A percentile compares a stretch with the other conserved stretches of the same genome.
Conservation (phyloP, 176 grass and related monocot species). For the Bolboschoenus planiculmis region DNA sequence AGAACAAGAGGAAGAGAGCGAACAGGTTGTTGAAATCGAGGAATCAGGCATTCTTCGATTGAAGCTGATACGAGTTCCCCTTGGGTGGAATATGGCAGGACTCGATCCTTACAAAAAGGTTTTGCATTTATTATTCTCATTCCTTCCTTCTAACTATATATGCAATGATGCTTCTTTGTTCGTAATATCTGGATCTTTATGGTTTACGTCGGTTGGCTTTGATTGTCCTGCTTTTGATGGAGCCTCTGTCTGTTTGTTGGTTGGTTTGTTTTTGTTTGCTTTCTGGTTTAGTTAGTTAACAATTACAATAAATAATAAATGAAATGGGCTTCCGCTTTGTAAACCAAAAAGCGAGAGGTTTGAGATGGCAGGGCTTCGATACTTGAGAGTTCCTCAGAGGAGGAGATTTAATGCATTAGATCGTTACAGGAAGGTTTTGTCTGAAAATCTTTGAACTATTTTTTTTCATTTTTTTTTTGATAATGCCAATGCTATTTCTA, state of each 20-base stretch:
- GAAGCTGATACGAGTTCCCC: slow-evolving; percentile 16
- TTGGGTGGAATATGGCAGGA: slow-evolving; percentile 20
- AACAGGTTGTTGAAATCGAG: slow-evolving; percentile 6
- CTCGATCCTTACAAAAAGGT: slow-evolving; percentile 34
- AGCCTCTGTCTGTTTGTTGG: slow-evolving; percentile 7
- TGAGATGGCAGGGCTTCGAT: neutral
- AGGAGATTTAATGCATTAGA: neutral
- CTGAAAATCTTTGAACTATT: neutral
- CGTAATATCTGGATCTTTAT: neutral
- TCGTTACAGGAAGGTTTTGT: slow-evolving; percentile 11
- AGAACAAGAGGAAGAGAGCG: neutral
- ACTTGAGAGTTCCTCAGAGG: slow-evolving; percentile 2
- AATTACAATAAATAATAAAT: slow-evolving; percentile 1
- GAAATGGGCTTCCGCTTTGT: neutral
- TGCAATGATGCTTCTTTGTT: neutral
- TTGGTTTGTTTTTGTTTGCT: slow-evolving; percentile 7
- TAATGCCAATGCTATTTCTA: neutral
- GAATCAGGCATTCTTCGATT: slow-evolving; percentile 18
- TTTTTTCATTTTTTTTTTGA: neutral
- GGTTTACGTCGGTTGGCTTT: slow-evolving; percentile 1
- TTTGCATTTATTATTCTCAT: neutral
- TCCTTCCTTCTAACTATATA: neutral
- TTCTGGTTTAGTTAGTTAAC: neutral
- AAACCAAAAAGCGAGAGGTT: neutral
- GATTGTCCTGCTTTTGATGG: neutral